Evolutionary conservation across 2,329 filamentous ascomycete genomes (phyloP).

Genomic region (Seiridium unicorne): DNA sequence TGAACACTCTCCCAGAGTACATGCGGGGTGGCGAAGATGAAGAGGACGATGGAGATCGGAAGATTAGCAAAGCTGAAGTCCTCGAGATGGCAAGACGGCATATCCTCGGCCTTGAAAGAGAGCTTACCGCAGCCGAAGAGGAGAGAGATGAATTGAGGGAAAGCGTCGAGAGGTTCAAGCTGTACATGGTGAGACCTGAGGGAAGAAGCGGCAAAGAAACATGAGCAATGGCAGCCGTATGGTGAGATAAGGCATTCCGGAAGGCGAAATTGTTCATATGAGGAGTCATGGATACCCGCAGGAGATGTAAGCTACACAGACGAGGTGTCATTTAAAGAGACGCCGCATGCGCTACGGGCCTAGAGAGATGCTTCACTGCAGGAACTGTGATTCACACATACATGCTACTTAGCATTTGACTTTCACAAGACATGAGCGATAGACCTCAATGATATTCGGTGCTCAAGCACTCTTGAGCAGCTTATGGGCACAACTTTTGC

Average conservation of each 20-base stretch:
- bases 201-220: background rate
- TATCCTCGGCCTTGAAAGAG: slow-evolving; percentile 37
- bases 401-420: too few species aligned
- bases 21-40: slow-evolving; percentile 23
- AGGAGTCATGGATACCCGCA: too few species aligned
- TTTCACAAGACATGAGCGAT: too few species aligned
- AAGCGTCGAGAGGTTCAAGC: slow-evolving; percentile 26
- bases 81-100: slow-evolving; percentile 42
- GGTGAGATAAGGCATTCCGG: background rate
- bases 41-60: slow-evolving; percentile 26
- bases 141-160: slow-evolving; percentile 33
- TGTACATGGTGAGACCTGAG: slow-evolving; percentile 19
- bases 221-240: background rate
- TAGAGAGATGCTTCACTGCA: too few species aligned
- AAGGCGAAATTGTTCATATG: too few species aligned
- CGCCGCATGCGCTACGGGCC: too few species aligned
- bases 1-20: slow-evolving; percentile 37
- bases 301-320: too few species aligned
- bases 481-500: too few species aligned
- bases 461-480: too few species aligned
- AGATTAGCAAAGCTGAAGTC: slow-evolving; percentile 42
- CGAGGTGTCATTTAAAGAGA: too few species aligned
- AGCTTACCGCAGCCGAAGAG: slow-evolving; percentile 33
- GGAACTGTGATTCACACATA: too few species aligned
- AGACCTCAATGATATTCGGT: too few species aligned